These are phyloP conservation scores for Solidago caesia DNA, from an alignment of 129 eudicot genomes.

Conservation along the genomic window DNA sequence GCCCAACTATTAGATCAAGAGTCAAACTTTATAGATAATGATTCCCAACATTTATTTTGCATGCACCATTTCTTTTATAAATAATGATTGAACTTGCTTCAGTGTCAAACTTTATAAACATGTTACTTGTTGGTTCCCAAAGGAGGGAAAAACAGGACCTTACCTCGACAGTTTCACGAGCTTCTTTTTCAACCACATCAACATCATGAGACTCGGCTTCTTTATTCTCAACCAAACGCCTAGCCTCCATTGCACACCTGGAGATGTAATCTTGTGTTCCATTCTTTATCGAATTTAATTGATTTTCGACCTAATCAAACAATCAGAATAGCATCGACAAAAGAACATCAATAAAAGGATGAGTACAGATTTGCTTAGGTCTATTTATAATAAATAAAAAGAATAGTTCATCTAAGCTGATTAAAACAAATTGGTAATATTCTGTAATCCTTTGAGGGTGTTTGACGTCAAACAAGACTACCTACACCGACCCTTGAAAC, in stretches of 20 bases:
- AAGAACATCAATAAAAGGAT: neutral
- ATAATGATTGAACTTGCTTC: neutral
- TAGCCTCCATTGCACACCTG: constrained; percentile 61
- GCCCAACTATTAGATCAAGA: neutral
- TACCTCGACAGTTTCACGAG: constrained; percentile 66
- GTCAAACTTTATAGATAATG: neutral
- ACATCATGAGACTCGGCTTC: constrained; percentile 56
- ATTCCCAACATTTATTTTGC: neutral
- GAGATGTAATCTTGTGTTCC: constrained; percentile 58
- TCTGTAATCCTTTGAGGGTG: neutral
- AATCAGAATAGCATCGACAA: neutral
- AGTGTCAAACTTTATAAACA: neutral
- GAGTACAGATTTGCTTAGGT: neutral
- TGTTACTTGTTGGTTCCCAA: neutral
- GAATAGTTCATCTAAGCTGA: neutral
- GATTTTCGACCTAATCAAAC: constrained; percentile 49
- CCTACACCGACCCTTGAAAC: neutral
- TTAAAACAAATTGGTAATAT: neutral
- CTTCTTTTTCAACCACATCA: constrained; percentile 66
- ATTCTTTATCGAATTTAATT: constrained; percentile 34
- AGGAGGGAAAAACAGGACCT: neutral
- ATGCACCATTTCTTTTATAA: neutral
- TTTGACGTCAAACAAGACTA: neutral
- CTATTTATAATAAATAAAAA: neutral
- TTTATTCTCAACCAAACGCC: constrained; percentile 45